phyloP scores from a whole-genome alignment of 2,329 filamentous ascomycete genomes.

The Leptographium lundbergii region DNA sequence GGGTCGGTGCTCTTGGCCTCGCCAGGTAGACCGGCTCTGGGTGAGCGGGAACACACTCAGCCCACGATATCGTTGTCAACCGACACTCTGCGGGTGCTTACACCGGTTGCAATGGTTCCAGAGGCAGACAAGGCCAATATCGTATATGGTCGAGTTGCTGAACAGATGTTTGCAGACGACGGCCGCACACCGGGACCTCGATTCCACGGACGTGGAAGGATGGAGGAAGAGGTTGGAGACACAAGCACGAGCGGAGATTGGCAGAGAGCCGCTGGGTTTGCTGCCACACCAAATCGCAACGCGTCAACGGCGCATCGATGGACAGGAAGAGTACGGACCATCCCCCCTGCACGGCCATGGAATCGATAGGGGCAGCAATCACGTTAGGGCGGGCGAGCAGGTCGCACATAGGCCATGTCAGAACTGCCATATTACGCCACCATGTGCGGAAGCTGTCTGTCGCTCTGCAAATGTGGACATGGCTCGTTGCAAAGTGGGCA shows the following conservation, averaged over 20 bases:
- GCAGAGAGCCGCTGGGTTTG: not conserved
- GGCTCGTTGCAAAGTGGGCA: too few relatives aligned
- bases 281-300: not conserved
- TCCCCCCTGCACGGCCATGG: not conserved
- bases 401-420: not conserved
- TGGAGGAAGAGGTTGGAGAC: not conserved
- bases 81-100: conserved; percentile 12
- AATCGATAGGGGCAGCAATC: not conserved
- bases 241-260: not conserved
- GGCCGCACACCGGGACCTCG: not conserved
- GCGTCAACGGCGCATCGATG: not conserved
- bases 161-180: not conserved
- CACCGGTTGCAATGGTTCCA: not conserved
- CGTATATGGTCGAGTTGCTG: not conserved
- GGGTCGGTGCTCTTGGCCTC: conserved; percentile 15
- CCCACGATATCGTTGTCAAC: conserved; percentile 25
- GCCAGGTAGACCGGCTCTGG: conserved; percentile 18
- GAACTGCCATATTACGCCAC: not conserved
- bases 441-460: not conserved
- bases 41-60: conserved; percentile 15
- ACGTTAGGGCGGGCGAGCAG: not conserved
- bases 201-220: not conserved
- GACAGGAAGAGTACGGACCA: not conserved
- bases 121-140: not conserved
- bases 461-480: not conserved